Base-by-base conservation (phyloP, 2,329 filamentous ascomycete genomes). In the Cyanodermella asteris region DNA sequence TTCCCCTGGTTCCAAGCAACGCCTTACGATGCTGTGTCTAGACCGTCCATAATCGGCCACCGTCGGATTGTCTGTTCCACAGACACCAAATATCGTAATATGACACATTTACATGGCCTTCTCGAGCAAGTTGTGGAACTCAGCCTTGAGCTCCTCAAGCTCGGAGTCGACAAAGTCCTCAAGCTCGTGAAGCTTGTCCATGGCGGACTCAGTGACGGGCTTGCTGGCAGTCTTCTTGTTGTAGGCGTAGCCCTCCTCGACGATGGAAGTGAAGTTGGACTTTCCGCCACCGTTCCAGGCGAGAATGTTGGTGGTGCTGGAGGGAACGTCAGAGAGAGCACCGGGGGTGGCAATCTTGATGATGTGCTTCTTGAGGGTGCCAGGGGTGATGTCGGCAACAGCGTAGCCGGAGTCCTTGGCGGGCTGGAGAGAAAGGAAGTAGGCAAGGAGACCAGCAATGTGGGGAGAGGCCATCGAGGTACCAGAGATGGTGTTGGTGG, bases 401-500 rank as follows among this genome's bases (percentile, higher is more conserved):
- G 82, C 74, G 48, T 80, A 97, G 46, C 78, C 81, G 20, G 90
- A 97, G 55, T 90, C 78, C 42, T 65, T 64, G 36, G 75, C 59
- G 24, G 87, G 87, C 59, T 94, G 82, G 29, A 97, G 80, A 36
- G 87, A 97, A 32, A 97, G 72, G 56, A 91, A 77, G 66, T 97
- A 97, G 57, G 87, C 87, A 42, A 94, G 62, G 35, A 97, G 80
- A 66, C 87, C 87, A 47, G 72, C 74, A 48, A 97, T 75, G 55
- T 97, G 87, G 40, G 87, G 87, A 34, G 87, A 94, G 34, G 87
- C 87, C 87, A 97, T 97, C 28, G 87, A 97, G 38, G 87, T 97
- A 51, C 87, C 87, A 20, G 84, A 94, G 60, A 97, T 97, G 57
- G 80, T 93, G 72, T 97, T 97, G 60, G 80, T 69, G 44, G 87